Base-by-base conservation (phyloP, 1,284 basidiomycete species). In the Vanrija humicola region DNA sequence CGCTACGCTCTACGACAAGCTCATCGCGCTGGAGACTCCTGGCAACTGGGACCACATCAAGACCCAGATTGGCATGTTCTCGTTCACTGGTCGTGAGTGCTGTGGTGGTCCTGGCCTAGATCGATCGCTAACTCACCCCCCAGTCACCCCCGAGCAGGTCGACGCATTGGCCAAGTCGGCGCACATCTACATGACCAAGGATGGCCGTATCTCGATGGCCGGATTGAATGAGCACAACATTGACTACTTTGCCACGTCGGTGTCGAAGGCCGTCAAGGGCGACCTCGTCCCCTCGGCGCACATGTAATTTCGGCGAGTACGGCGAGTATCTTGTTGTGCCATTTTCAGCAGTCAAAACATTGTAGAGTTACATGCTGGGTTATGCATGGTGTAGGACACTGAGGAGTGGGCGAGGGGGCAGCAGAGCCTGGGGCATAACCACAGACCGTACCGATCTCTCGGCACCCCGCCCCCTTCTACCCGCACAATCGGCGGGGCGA, bases 1-100 rank as follows among this genome's bases (percentile, higher is more conserved):
- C 60, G 85, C 89, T 66, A 84, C 82, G 64, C 79, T 98, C 53
- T 92, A 89, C 78, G 82, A 88, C 65, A 80, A 85, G 62, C 80
- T 98, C 54, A 87, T 87, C 42, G 85, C 87, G 70, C 80, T 89
- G 68, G 84, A 89, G 74, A 98, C 96, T 43, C 96, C 96, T 6
- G 91, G 92, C 25, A 84, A 88, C 62, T 98, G 96, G 96, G 83
- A 84, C 40, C 96, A 98, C 79, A 91, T 97, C 80, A 94, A 91
- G 80, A 88, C 86, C 71, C 93, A 97, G 77, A 97, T 97, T 65
- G 93, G 74, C 50, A 77, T 77, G 75, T 77, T 74, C 69, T 90
- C 88, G 73, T 95, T 90, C 81, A 95, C 92, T 56, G 92, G 92
- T 38, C 77, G 52, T 54, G 46, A 54, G 52, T 54, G 12, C 34